Conservation (phyloP, 2,329 filamentous ascomycete genomes). For the Colletotrichum coccodes region DNA sequence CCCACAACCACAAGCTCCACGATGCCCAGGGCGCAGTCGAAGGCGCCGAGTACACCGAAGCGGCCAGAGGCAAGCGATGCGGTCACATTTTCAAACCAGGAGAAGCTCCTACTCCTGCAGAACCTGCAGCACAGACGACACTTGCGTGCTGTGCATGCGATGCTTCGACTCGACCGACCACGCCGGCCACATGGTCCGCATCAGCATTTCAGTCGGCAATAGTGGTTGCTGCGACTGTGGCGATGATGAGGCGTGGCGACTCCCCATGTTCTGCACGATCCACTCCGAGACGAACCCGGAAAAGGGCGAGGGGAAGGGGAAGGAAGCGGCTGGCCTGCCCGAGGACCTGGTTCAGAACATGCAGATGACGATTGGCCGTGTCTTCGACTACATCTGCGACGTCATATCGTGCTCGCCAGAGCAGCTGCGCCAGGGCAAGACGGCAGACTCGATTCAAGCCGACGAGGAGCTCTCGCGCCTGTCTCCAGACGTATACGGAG, state of each 20-base stretch:
- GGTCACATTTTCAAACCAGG: conserved; percentile 97
- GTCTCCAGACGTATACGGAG: conserved; percentile 76
- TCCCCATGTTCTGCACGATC: conserved; percentile 91
- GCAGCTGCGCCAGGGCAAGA: conserved; percentile 88
- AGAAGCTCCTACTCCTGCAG: conserved; percentile 95
- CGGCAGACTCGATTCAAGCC: conserved; percentile 79
- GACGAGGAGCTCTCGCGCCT: conserved; percentile 87
- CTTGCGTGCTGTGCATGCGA: conserved; percentile 91
- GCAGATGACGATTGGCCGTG: conserved; percentile 84
- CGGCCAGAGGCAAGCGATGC: conserved; percentile 90
- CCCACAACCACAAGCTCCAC: conserved; percentile 78
- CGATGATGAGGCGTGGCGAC: conserved; percentile 92
- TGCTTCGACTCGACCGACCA: conserved; percentile 98
- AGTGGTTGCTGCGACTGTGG: conserved; percentile 98
- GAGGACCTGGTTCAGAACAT: conserved; percentile 81
- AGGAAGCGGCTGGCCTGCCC: conserved; percentile 70
- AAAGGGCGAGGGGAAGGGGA: conserved; percentile 69
- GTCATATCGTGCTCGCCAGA: conserved; percentile 98
- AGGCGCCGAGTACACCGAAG: conserved; percentile 93
- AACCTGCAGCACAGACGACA: conserved; percentile 94
- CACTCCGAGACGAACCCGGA: conserved; percentile 74
- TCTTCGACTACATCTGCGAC: conserved; percentile 95
- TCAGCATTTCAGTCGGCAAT: conserved; percentile 88
- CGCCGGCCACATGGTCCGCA: conserved; percentile 89
- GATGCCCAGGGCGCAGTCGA: conserved; percentile 93